Conservation (phyloP, 306 rosid species). For the Boehmeria nivea region DNA sequence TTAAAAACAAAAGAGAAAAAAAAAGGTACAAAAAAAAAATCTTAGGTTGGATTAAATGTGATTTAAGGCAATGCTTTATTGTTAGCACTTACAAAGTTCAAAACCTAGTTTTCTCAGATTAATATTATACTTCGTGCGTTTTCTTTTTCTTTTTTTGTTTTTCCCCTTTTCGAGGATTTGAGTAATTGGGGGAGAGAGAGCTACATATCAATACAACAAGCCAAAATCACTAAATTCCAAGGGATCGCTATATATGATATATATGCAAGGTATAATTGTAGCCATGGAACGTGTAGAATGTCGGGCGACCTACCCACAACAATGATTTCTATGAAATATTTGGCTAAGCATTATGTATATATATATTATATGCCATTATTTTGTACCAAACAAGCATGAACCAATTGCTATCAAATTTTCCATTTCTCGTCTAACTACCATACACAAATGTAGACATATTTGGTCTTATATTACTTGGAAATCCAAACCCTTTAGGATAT, state of each 20-base stretch:
- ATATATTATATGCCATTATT: background rate
- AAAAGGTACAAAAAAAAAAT: background rate
- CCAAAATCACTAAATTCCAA: conserved; percentile 9
- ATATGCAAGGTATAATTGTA: background rate
- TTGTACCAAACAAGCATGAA: too few species aligned
- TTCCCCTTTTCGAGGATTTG: background rate
- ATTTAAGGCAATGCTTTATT: background rate
- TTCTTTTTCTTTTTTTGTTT: background rate
- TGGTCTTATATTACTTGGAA: too few species aligned
- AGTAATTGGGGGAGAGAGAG: background rate
- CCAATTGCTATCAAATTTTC: too few species aligned
- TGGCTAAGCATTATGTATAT: background rate
- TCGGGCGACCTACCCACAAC: conserved; percentile 6
- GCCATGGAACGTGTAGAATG: conserved; percentile 18
- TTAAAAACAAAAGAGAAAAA: background rate
- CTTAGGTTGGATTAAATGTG: background rate
- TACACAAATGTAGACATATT: too few species aligned
- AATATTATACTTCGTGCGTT: too few species aligned
- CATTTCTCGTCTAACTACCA: too few species aligned
- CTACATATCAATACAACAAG: background rate
- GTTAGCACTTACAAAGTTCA: background rate
- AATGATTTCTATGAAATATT: conserved; percentile 5
- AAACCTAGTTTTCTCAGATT: too few species aligned
- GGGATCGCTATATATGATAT: conserved; percentile 1
- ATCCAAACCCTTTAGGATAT: too few species aligned